Base-by-base conservation (phyloP, 164 flowering plant genomes). In the Cinnamomum micranthum region DNA sequence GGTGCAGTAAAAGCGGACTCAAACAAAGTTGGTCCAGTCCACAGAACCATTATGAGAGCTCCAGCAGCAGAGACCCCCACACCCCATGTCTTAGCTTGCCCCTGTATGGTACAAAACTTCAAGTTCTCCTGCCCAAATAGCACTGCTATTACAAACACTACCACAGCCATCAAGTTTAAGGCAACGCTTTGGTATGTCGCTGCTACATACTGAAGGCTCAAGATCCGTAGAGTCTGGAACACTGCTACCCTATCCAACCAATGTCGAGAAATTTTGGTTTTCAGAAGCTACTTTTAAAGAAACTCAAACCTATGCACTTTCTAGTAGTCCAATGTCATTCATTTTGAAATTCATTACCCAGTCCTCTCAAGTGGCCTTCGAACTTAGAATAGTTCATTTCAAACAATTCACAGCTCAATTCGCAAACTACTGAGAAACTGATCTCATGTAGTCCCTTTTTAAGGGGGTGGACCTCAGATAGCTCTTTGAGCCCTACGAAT, bases 1-100 rank as follows among this genome's bases (percentile, higher is more conserved):
- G n/a, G 19, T 52, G 62, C 73, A 12, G 24, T 12, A 0, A 66
- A 63, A 27, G 24, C n/a, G 10, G 41, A 20, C 22, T 22, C 59
- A 19, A 70, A 13, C 60, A 55, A 55, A 4, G 72, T 59, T 6
- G 77, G 81, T 52, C 81, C 81, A 33, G 19, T 67, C 81, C 78
- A 79, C 17, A 79, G 22, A 10, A 71, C 78, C 69, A 79, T 66
- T 11, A 59, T 47, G 75, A 72, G 24, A 9, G 78, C 77, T 50
- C 81, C 81, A 7, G 69, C 77, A 27, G 50, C 58, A 7, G 81
- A 79, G 50, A 62, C 23, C 31, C 51, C 50, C 68, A 72, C 58
- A 28, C 81, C 81, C 69, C 68, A 75, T 14, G 75, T 62, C 65
- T 79, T 79, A 50, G 81, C 73, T 67, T 79, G 81, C 28, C 81